Base-by-base conservation (phyloP, 768 basidiomycete species). In the Rhodotorula paludigena region DNA sequence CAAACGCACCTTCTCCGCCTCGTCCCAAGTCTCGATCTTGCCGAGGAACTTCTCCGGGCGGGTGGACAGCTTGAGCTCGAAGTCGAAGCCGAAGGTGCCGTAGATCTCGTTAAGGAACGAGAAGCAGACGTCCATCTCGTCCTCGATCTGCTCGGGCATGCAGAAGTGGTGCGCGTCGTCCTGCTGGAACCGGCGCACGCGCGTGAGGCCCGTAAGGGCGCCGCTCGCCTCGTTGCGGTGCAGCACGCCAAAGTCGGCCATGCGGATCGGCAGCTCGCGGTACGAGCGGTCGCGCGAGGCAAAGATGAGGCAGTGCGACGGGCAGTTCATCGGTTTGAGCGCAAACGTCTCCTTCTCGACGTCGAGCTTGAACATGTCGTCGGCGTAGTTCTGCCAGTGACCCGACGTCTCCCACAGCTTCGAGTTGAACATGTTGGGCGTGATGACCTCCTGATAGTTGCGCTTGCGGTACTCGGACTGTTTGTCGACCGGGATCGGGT, bases 121-220 rank as follows among this genome's bases (percentile, higher is more conserved):
- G 76, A 99, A 98, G 65, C 94, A 81, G 7, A 83, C 84, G 58
- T 82, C 81, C 57, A 99, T 90, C 79, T 99, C 96, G 35, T 86
- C 84, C 72, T 87, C 89, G 66, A 99, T 86, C 88, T 94, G 92
- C 15, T 87, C 85, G 15, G 89, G 89, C 85, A 90, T 93, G 78
- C 94, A 99, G 82, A 99, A 99, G 61, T 98, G 89, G 78, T 99
- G 96, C 0, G 96, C 92, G 78, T 99, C 96, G 76, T 98, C 96
- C 80, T 98, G 96, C 62, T 91, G 88, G 80, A 99, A 98, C 52
- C 96, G 82, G 63, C 96, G 83, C 51, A 98, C 96, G 66, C 96
- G 85, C 23, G 92, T 93, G 74, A 98, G 79, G 15, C 96, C 96
- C 21, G 89, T 90, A 72, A 99, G 79, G 9, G 94, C 92, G 38